A percentile compares a stretch with the other conserved stretches of the same genome.
phyloP scores from a whole-genome alignment of 2,329 filamentous ascomycete genomes.

The Truncatella angustata region DNA sequence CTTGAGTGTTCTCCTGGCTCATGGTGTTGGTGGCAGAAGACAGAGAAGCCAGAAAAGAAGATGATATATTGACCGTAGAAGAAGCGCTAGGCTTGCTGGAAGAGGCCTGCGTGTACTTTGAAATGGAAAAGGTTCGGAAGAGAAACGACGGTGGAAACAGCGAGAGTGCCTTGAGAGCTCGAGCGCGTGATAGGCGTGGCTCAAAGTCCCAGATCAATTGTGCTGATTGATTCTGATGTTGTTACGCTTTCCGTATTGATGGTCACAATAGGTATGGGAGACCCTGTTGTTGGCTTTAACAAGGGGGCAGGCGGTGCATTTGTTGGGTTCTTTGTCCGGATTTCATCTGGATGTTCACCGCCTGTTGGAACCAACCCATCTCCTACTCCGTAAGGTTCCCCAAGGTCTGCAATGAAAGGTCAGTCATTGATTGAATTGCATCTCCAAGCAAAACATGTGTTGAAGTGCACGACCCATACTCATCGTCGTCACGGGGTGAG shows the following conservation, averaged over 20 bases:
- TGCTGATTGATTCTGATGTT: neutral
- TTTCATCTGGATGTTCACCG: neutral
- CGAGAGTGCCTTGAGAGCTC: neutral
- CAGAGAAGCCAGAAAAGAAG: neutral
- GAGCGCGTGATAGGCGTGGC: neutral
- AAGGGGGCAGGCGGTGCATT: neutral
- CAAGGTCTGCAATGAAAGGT: too few relatives aligned
- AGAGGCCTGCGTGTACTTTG: too few relatives aligned
- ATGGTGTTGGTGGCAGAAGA: conserved; percentile 1
- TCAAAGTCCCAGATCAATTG: neutral
- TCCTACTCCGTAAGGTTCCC: neutral
- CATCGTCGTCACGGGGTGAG: neutral
- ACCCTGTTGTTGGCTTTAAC: neutral
- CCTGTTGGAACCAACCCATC: neutral
- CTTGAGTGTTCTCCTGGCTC: neutral
- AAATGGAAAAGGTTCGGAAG: too few relatives aligned
- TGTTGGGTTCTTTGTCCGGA: neutral
- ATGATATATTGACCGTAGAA: neutral
- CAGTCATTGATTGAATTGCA: too few relatives aligned
- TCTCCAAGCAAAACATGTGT: neutral
- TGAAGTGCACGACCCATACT: conserved; percentile 3
- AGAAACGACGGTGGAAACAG: neutral
- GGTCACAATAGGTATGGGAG: neutral
- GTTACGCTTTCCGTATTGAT: neutral
- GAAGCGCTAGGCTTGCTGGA: neutral